Conservation (phyloP, 345 rosid species). For the Schrenkiella parvula region DNA sequence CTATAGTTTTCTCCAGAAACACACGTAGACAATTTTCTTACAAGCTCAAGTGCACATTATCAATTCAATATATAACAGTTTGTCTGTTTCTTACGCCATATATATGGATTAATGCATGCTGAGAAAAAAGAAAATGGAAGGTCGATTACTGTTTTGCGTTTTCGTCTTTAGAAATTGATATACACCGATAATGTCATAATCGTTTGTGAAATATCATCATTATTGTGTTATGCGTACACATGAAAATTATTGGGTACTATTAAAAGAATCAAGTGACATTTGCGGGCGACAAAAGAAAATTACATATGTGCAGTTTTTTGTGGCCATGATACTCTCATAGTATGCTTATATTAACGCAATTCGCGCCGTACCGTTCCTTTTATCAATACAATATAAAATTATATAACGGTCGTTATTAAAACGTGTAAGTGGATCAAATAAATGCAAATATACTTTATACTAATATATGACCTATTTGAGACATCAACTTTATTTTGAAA, state of each 20-base stretch:
- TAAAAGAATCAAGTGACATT: background rate
- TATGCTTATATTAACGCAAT: background rate
- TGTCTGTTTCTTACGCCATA: too few species aligned
- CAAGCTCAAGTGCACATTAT: too few species aligned
- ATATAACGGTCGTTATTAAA: background rate
- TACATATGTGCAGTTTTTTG: background rate
- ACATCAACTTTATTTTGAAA: constrained; percentile 29
- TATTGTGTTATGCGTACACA: background rate
- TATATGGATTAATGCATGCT: too few species aligned
- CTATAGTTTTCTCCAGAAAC: too few species aligned
- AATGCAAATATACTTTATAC: constrained; percentile 15
- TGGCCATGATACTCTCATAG: background rate
- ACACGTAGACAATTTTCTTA: too few species aligned
- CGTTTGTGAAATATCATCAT: background rate
- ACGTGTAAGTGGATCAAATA: constrained; percentile 17
- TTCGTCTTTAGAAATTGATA: background rate
- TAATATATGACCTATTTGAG: constrained; percentile 1
- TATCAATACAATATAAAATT: background rate
- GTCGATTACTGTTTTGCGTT: background rate
- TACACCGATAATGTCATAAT: background rate
- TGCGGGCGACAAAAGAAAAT: background rate
- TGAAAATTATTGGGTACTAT: background rate
- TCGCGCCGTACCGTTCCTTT: background rate
- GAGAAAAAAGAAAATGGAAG: background rate
- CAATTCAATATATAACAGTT: too few species aligned